Conservation (phyloP, 257 asterid species). For the Mitragyna speciosa region DNA sequence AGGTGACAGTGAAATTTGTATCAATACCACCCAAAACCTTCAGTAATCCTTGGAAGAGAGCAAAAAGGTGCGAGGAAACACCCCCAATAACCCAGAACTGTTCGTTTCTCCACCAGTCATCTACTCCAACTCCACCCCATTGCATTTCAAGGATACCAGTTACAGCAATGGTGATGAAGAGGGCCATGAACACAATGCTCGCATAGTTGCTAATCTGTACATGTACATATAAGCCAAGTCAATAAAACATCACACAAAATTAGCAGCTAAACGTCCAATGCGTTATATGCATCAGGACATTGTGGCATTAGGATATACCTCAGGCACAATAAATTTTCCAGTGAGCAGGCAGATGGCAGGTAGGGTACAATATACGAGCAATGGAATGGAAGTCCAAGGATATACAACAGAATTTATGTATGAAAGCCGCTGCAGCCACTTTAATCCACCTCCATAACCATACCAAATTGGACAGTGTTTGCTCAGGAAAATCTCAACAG, state of each 20-base stretch:
- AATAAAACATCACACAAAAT: background rate
- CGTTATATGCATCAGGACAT: background rate
- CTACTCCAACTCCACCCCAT: conserved; percentile 91
- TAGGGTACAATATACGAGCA: conserved; percentile 80
- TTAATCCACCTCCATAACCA: conserved; percentile 90
- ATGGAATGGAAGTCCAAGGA: conserved; percentile 87
- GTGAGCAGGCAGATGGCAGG: conserved; percentile 96
- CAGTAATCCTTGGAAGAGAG: conserved; percentile 83
- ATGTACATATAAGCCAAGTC: conserved; percentile 27
- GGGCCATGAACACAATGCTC: conserved; percentile 68
- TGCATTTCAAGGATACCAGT: conserved; percentile 91
- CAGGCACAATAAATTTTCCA: conserved; percentile 87
- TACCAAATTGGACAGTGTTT: conserved; percentile 93
- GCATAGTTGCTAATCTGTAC: conserved; percentile 88
- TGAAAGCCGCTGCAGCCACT: conserved; percentile 71
- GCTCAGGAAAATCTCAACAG: conserved; percentile 89
- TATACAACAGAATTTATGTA: conserved; percentile 86
- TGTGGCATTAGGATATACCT: conserved; percentile 39
- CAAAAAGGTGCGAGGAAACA: conserved; percentile 73
- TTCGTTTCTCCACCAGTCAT: conserved; percentile 98
- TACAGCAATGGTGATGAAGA: conserved; percentile 75
- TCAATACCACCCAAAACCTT: conserved; percentile 82
- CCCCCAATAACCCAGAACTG: conserved; percentile 99
- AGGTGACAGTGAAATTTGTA: conserved; percentile 82
- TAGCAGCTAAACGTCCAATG: background rate